Evolutionary conservation across 441 rosid species (phyloP).

Genomic region (Biscutella laevigata): DNA sequence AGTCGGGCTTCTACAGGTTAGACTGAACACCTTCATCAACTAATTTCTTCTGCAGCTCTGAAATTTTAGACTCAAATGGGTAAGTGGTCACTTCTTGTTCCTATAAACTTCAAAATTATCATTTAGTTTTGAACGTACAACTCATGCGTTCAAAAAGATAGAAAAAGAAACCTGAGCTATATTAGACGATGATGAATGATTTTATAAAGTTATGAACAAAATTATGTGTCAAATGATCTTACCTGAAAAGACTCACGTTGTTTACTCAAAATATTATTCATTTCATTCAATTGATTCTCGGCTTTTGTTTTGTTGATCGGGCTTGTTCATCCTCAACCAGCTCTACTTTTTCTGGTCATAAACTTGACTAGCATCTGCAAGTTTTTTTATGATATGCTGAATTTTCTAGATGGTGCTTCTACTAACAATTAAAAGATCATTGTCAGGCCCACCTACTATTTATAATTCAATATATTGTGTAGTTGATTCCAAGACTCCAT

Average conservation of each 20-base stretch:
- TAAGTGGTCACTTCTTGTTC: conserved; percentile 52
- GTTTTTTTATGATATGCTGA: conserved; percentile 59
- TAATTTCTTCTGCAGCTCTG: conserved; percentile 48
- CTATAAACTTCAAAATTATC: conserved; percentile 31
- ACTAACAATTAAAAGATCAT: conserved; percentile 39
- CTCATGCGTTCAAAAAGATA: background rate
- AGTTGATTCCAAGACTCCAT: too few relatives aligned
- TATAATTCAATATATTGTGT: background rate
- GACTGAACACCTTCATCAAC: conserved; percentile 42
- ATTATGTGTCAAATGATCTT: background rate
- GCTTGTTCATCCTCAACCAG: conserved; percentile 50
- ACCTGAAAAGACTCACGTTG: conserved; percentile 57
- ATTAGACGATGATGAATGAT: background rate
- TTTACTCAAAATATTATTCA: conserved; percentile 43
- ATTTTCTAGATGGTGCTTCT: conserved; percentile 63
- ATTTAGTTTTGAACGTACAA: conserved; percentile 1
- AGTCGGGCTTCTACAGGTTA: conserved; percentile 48
- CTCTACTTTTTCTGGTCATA: conserved; percentile 67
- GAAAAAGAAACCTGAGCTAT: background rate
- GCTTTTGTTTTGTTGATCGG: conserved; percentile 32
- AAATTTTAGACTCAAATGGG: conserved; percentile 59
- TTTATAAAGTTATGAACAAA: background rate
- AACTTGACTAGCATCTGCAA: conserved; percentile 78
- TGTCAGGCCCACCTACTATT: conserved; percentile 15
- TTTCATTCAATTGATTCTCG: conserved; percentile 40